Evolutionary conservation across 805 yeast species (phyloP), one percentile per base, ranked within the genome.

Genomic region (Ogataea trehaloabstinens): DNA sequence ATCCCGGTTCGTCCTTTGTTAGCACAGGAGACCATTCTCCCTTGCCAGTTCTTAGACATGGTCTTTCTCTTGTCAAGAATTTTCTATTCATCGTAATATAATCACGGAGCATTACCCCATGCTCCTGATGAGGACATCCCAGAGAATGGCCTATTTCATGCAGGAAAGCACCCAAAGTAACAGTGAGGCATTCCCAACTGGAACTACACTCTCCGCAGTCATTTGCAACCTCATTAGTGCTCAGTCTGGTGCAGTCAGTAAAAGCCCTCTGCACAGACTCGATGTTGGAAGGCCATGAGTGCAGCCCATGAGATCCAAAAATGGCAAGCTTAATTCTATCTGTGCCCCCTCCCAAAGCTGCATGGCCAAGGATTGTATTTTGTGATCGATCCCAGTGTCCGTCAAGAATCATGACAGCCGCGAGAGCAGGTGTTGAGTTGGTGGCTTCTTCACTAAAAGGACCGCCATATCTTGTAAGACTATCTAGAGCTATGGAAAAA

Each of bases 121-220:
- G 68, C 11, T 81, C 85, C 60, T 89, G 93, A 63, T 91, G 98
- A 0, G 98, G 97, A 47, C 91, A 85, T 0, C 96, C 96, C 29
- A 91, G 67, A 19, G 78, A 66, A 59, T 91, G 98, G 1, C 99
- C 98, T 36, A 91, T 82, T 58, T 91, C 98, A 61, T 91, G 98
- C 83, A 90, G 72, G 52, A 89, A 90, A 0, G 98, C 97, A 31
- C 99, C 98, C 51, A 86, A 57, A 1, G 96, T 86, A 25, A 91
- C 74, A 43, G 85, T 83, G 31, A 85, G 63, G 53, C 95, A 85
- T 61, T 91, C 97, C 96, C 96, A 93, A 40, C 82, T 74, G 1
- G 95, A 74, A 0, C 93, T 85, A 59, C 95, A 84, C 56, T 90
- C 84, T 51, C 78, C 76, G 48, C 82, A 70, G 60, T 93, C 99